Conservation (phyloP, 345 rosid species). For the Gossypium stocksii region DNA sequence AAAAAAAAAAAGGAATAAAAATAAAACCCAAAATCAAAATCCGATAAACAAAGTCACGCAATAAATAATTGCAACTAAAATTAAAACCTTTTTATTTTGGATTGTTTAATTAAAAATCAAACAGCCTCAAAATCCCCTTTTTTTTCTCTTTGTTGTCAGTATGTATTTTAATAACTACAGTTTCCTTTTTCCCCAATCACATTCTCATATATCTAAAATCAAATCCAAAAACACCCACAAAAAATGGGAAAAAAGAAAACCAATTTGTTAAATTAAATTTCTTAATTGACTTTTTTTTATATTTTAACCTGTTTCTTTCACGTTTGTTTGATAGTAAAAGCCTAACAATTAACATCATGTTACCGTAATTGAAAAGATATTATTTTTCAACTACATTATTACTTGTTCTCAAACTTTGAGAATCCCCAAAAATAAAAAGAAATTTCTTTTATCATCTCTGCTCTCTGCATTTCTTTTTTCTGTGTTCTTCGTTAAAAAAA, state of each 20-base stretch:
- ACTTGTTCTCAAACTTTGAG: not conserved
- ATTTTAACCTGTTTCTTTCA: constrained; percentile 9
- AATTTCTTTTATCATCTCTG: not conserved
- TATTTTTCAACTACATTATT: not conserved
- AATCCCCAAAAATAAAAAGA: no score
- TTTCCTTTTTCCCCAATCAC: constrained; percentile 16
- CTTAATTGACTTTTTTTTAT: not conserved
- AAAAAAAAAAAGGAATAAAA: constrained; percentile 13
- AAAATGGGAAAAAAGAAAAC: not conserved
- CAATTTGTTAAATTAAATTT: constrained; percentile 6
- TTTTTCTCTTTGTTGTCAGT: constrained; percentile 23
- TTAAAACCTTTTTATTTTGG: constrained; percentile 6
- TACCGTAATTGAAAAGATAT: constrained; percentile 19
- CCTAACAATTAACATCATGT: constrained; percentile 20
- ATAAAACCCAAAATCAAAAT: constrained; percentile 14
- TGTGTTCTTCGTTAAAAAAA: constrained; percentile 17
- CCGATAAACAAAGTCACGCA: constrained; percentile 25
- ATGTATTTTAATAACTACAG: constrained; percentile 29
- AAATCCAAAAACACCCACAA: not conserved
- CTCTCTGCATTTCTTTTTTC: not conserved
- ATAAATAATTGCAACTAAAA: constrained; percentile 29
- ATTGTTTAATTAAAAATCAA: constrained; percentile 26
- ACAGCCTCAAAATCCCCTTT: not conserved
- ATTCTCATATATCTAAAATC: not conserved
- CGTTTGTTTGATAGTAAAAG: constrained; percentile 18